Evolutionary conservation across 768 basidiomycete genomes (phyloP).

Genomic region (Boletus reticulatus): DNA sequence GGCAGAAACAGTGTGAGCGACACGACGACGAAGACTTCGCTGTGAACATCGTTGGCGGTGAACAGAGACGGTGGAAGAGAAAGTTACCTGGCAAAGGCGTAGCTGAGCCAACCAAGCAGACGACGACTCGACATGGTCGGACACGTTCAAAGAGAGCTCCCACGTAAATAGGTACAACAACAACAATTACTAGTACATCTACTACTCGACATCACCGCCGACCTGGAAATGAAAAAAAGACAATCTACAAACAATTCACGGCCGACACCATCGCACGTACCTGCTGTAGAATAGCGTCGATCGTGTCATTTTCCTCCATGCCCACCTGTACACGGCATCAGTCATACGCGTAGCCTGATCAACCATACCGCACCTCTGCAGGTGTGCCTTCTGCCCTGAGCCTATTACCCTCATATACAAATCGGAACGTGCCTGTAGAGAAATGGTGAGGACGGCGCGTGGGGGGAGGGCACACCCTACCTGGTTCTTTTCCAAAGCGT

Average conservation of each 20-base stretch:
- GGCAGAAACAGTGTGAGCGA: slow-evolving; percentile 81
- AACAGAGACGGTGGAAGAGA: not conserved
- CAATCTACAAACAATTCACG: not conserved
- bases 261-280: slow-evolving; percentile 30
- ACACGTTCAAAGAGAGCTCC: not conserved
- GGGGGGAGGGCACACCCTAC: slow-evolving; percentile 28
- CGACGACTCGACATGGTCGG: slow-evolving; percentile 22
- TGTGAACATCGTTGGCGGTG: slow-evolving; percentile 23
- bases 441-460: not conserved
- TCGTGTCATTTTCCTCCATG: slow-evolving; percentile 63
- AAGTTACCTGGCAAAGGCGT: slow-evolving; percentile 76
- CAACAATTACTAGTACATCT: not conserved
- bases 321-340: slow-evolving; percentile 36
- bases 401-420: slow-evolving; percentile 54
- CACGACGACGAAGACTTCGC: slow-evolving; percentile 80
- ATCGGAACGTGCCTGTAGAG: slow-evolving; percentile 58
- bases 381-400: slow-evolving; percentile 51
- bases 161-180: not conserved
- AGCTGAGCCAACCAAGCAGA: slow-evolving; percentile 77
- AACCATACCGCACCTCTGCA: slow-evolving; percentile 39
- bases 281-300: slow-evolving; percentile 60
- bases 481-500: slow-evolving; percentile 56
- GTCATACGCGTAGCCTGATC: not conserved
- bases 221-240: slow-evolving; percentile 10
- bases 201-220: slow-evolving; percentile 14